Conservation (phyloP, 1,139 yeast genomes). For the Hemisphaericaspora xylanilytica region DNA sequence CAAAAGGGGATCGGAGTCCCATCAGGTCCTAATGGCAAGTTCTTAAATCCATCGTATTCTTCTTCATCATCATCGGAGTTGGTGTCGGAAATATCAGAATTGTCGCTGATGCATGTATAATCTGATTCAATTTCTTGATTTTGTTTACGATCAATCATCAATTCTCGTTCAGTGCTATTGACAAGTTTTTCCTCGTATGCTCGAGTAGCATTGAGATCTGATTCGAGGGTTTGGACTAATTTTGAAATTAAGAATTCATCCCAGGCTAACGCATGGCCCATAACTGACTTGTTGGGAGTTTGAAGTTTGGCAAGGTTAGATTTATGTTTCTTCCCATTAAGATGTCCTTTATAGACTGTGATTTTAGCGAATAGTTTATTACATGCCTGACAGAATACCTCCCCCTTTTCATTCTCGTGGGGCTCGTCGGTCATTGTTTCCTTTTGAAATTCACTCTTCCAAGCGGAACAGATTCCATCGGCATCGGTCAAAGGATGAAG, state of each 20-base stretch:
- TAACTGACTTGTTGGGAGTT: neutral
- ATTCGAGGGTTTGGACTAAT: conserved; percentile 33
- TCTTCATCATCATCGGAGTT: conserved; percentile 26
- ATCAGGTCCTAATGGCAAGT: conserved; percentile 80
- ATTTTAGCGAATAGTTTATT: conserved; percentile 60
- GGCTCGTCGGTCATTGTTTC: conserved; percentile 13
- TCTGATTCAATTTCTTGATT: conserved; percentile 14
- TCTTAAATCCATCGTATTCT: conserved; percentile 29
- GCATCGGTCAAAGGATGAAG: conserved; percentile 52
- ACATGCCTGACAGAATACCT: conserved; percentile 63
- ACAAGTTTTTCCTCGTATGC: conserved; percentile 63
- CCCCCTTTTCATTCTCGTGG: conserved; percentile 28
- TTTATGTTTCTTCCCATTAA: conserved; percentile 73
- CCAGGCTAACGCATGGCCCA: conserved; percentile 8
- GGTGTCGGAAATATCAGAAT: conserved; percentile 36
- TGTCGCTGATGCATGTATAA: conserved; percentile 29
- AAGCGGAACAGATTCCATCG: conserved; percentile 27
- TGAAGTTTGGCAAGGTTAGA: conserved; percentile 34
- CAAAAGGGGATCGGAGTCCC: conserved; percentile 93
- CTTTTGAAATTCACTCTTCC: conserved; percentile 33
- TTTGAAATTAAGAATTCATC: conserved; percentile 34
- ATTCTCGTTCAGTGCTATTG: conserved; percentile 74
- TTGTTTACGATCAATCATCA: conserved; percentile 46
- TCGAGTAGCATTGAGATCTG: conserved; percentile 48
- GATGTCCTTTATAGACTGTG: conserved; percentile 67